Evolutionary conservation across 768 basidiomycete genomes (phyloP).

Genomic region (Pleurotus sapidus): DNA sequence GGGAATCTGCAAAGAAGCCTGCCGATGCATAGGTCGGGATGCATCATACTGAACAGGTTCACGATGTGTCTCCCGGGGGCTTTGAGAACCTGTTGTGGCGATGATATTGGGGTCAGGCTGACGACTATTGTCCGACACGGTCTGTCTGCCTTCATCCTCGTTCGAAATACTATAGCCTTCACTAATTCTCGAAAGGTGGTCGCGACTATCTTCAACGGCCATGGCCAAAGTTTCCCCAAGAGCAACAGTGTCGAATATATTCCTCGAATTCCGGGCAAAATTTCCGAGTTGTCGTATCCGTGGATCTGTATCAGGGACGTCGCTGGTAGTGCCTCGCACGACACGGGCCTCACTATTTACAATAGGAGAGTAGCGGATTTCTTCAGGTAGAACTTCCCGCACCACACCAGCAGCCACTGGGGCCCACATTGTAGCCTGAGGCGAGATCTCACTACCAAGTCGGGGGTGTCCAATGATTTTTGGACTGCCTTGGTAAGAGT

Average conservation of each 20-base stretch:
- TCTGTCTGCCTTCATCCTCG: constrained; percentile 9
- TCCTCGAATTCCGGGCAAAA: constrained; percentile 22
- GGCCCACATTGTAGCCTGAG: constrained; percentile 50
- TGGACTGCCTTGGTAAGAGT: constrained; percentile 30
- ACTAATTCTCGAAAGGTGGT: constrained; percentile 48
- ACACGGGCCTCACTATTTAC: constrained; percentile 21
- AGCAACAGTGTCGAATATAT: constrained; percentile 44
- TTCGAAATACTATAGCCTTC: constrained; percentile 27
- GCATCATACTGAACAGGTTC: constrained; percentile 35
- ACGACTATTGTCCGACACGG: background rate
- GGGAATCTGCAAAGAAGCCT: constrained; percentile 12
- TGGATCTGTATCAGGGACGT: background rate
- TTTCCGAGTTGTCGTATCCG: background rate
- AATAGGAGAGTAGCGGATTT: constrained; percentile 49
- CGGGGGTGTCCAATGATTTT: constrained; percentile 29
- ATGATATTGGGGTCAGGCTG: background rate
- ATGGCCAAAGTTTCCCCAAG: constrained; percentile 8
- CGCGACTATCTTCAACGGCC: constrained; percentile 19
- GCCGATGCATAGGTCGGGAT: constrained; percentile 23
- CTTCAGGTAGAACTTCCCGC: constrained; percentile 40
- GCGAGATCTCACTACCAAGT: constrained; percentile 35
- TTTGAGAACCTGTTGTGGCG: background rate
- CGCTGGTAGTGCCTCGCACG: background rate
- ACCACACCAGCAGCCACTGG: constrained; percentile 41
- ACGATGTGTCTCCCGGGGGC: constrained; percentile 16